Evolutionary conservation across 495 filamentous ascomycete genomes (phyloP).

Genomic region (Extremus antarcticus): DNA sequence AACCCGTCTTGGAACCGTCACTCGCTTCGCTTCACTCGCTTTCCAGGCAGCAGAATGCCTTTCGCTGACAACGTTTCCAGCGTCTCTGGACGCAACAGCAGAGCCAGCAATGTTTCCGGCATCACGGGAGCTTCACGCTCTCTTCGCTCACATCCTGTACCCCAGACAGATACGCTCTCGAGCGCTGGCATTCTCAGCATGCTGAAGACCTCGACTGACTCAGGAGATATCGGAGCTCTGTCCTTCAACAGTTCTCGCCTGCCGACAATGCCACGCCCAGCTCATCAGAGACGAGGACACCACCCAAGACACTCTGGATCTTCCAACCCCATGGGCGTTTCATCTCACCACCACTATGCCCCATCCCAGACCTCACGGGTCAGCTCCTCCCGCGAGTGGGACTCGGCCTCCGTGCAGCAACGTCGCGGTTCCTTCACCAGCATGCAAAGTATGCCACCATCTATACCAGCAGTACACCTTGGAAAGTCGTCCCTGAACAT

Average conservation of each 20-base stretch:
- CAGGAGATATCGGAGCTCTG: slow-evolving; percentile 55
- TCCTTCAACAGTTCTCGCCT: slow-evolving; percentile 43
- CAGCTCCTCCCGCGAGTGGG: slow-evolving; percentile 12
- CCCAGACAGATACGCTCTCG: slow-evolving; percentile 19
- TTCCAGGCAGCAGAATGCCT: slow-evolving; percentile 31
- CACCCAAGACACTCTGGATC: slow-evolving; percentile 19
- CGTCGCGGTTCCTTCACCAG: slow-evolving; percentile 17
- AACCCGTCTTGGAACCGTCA: slow-evolving; percentile 10
- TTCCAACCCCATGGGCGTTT: slow-evolving; percentile 9
- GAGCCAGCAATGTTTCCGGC: slow-evolving; percentile 29
- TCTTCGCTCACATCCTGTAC: slow-evolving; percentile 15
- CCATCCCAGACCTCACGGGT: slow-evolving; percentile 20
- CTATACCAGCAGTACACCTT: slow-evolving; percentile 8
- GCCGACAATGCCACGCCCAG: slow-evolving; percentile 18
- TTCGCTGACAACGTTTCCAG: slow-evolving; percentile 30
- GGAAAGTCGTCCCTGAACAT: slow-evolving; percentile 16
- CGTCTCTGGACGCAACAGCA: slow-evolving; percentile 30
- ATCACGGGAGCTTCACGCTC: slow-evolving; percentile 19
- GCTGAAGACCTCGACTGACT: slow-evolving; percentile 60
- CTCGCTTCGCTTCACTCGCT: slow-evolving; percentile 11
- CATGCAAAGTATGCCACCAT: slow-evolving; percentile 23
- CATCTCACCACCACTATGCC: slow-evolving; percentile 23
- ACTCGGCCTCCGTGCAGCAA: background rate
- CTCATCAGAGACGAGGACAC: slow-evolving; percentile 22
- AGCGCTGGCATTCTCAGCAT: slow-evolving; percentile 40